Evolutionary conservation across 106 monocot species (phyloP), one percentile per base, ranked within the genome.

Genomic region (Posidonia australis): DNA sequence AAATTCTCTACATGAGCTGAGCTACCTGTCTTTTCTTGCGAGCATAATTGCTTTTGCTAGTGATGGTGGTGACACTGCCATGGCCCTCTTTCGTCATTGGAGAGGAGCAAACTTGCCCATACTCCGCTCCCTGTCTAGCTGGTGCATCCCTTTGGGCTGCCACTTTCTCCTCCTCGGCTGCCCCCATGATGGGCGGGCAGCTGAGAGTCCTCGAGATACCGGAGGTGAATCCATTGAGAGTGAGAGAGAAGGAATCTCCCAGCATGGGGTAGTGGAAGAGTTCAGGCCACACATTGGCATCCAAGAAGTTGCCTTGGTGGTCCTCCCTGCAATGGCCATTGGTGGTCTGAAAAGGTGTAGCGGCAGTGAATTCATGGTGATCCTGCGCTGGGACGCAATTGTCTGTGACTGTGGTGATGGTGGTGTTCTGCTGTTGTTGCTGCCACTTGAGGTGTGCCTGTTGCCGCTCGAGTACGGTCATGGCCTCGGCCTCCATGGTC

Each of bases 401-500:
- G 59, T 5, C 18, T 25, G 4, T 42, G 69, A n/a, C n/a, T n/a
- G 18, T 23, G 55, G 67, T 54, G 30, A 36, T 27, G 16, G 21
- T 19, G n/a, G 54, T 6, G 22, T 5, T 54, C 36, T n/a, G n/a
- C n/a, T n/a, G n/a, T n/a, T n/a, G n/a, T n/a, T 27, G 58, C 17
- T 27, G 69, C 59, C 44, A 60, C 30, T 47, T 60, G 58, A 70
- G 28, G 16, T 13, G 62, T 13, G 51, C 30, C 41, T 41, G 44
- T 31, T 62, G 49, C 41, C 62, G 3, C 9, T 25, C 62, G 45
- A 44, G 31, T 4, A 62, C 7, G 0, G 49, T 42, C 47, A 47
- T 9, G 27, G 58, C 58, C 3, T 29, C 20, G 30, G 13, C 17
- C 13, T 44, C 41, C 10, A 7, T 23, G 42, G 22, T 63, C 3